Evolutionary conservation across 129 eudicot genomes (phyloP), one percentile per base, ranked within the genome.

Genomic region (Glebionis coronaria): DNA sequence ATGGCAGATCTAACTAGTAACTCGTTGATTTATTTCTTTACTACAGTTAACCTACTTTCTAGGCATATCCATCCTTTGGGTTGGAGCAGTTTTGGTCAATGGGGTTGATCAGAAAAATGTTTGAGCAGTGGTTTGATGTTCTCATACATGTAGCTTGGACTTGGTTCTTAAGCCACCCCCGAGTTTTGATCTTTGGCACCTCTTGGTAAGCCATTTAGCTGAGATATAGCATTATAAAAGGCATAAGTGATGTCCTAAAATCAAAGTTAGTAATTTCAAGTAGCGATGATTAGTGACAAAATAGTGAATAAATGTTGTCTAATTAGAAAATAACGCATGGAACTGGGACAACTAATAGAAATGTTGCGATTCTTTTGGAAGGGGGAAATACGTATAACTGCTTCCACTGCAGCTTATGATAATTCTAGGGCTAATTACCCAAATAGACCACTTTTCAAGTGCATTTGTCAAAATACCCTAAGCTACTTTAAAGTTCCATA

Each of bases 111-210:
- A 12, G 6, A 2, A 31, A 23, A 56, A 56, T 12, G 62, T 56
- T 56, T 31, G 14, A 12, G 8, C 5, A 20, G 16, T 12, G 6
- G 62, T 12, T 56, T 19, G 62, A 25, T 23, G 38, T 56, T 55
- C 61, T 11, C 62, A 56, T 56, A 25, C 62, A 56, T 20, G 38
- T 56, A 56, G 38, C 15, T 56, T 56, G 62, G 62, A 20, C 27
- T 56, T 25, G 62, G 62, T 56, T 56, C 38, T 10, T 56, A 11
- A 56, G 62, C 62, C 42, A 56, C 18, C 40, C 16, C 13, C 25
- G 38, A 56, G 42, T 56, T 56, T 56, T 21, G 38, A 56, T 56
- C 38, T 25, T 8, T 23, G 16, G 15, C 16, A 56, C 40, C 62
- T 56, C 9, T 23, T 56, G 62, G 62, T 56, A 56, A 25, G 62